Percentiles rank a stretch among this genome's conserved stretches.
Evolutionary conservation across 2,329 filamentous ascomycete species (phyloP).

Genomic region (Tolypocladium amazonense): DNA sequence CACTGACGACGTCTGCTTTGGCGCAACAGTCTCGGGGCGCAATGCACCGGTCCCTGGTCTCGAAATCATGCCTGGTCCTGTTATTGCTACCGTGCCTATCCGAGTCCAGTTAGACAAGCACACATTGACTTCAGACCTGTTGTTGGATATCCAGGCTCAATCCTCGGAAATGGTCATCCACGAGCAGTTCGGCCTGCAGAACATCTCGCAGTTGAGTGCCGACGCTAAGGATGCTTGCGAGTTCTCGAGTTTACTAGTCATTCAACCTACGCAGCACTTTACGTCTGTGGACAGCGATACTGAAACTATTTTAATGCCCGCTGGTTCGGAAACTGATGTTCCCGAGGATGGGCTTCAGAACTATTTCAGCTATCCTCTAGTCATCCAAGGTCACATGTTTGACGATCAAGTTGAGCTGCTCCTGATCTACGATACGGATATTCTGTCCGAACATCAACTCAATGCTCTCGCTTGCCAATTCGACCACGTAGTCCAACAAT

Average conservation of each 20-base stretch:
- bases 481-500: background rate
- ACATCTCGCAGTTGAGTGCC: slow-evolving; percentile 4
- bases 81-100: slow-evolving; percentile 5
- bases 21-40: background rate
- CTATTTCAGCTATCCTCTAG: background rate
- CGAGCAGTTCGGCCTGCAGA: slow-evolving; percentile 7
- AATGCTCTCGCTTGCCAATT: background rate
- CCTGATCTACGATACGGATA: background rate
- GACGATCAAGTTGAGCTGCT: background rate
- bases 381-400: background rate
- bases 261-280: slow-evolving; percentile 2
- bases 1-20: background rate
- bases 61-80: background rate
- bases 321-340: background rate
- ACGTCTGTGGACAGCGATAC: background rate
- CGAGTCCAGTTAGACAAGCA: slow-evolving; percentile 2
- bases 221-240: slow-evolving; percentile 6
- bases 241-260: slow-evolving; percentile 6
- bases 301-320: background rate
- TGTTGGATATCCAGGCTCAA: slow-evolving; percentile 8
- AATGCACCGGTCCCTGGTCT: background rate
- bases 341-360: background rate
- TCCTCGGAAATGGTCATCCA: slow-evolving; percentile 5
- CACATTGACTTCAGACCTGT: slow-evolving; percentile 5
- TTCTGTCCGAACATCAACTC: background rate